A percentile compares a stretch with the other conserved stretches of the same genome.
Conservation (phyloP, 768 basidiomycete species). For the Rhizopogon vinicolor region DNA sequence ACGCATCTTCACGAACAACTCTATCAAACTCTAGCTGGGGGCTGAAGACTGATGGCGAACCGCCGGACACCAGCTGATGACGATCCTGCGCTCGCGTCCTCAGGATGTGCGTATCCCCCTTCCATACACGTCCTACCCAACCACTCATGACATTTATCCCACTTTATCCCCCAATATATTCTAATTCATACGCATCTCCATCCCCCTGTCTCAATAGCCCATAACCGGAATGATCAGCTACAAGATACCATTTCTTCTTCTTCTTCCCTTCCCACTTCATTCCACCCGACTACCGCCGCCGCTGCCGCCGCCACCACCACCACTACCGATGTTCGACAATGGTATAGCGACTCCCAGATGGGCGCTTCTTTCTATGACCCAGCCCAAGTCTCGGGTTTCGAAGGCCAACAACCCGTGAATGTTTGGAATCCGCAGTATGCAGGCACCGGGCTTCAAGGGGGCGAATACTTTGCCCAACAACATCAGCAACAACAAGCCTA, state of each 20-base stretch:
- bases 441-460: background rate
- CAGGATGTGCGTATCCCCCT: constrained; percentile 23
- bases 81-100: constrained; percentile 3
- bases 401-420: constrained; percentile 41
- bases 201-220: background rate
- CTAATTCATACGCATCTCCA: background rate
- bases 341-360: constrained; percentile 3
- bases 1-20: background rate
- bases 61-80: constrained; percentile 16
- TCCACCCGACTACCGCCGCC: background rate
- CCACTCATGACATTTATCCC: constrained; percentile 5
- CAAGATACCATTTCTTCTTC: background rate
- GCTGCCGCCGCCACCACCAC: background rate
- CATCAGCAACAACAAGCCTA: constrained; percentile 8
- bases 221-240: background rate
- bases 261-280: background rate
- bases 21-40: too few species aligned
- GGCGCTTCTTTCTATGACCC: constrained; percentile 54
- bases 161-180: constrained; percentile 2
- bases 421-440: constrained; percentile 17
- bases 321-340: background rate
- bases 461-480: background rate
- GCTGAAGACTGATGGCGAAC: constrained; percentile 12
- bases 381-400: constrained; percentile 28
- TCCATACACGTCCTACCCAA: constrained; percentile 6